These are phyloP conservation scores for Croton laevigatus DNA, from an alignment of 441 rosid species.

Conservation along the genomic window DNA sequence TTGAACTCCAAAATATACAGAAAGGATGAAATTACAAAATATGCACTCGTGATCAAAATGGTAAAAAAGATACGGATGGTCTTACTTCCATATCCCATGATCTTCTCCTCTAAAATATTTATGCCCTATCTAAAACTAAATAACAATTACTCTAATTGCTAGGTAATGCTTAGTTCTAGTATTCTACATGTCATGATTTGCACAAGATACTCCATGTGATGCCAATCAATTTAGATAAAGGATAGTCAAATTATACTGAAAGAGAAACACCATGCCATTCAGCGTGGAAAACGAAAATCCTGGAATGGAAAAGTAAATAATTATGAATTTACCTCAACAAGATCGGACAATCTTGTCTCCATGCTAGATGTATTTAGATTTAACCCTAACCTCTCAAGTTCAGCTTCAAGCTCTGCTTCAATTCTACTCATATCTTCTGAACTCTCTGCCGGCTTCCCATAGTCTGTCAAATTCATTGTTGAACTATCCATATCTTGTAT, in stretches of 20 bases:
- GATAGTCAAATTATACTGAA: not conserved
- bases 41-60: not conserved
- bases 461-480: constrained; percentile 23
- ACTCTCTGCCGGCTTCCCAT: constrained; percentile 35
- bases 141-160: not conserved
- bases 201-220: not conserved
- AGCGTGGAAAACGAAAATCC: constrained; percentile 5
- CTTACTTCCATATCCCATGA: not conserved
- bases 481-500: constrained; percentile 21
- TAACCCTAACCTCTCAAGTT: constrained; percentile 74
- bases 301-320: constrained; percentile 17
- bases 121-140: not conserved
- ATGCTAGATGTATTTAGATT: constrained; percentile 35
- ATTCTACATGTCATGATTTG: not conserved
- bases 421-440: constrained; percentile 62
- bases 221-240: constrained; percentile 6
- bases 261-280: not conserved
- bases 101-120: not conserved
- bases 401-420: constrained; percentile 98
- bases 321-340: constrained; percentile 37
- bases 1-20: not conserved
- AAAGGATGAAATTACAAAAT: not conserved
- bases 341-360: constrained; percentile 36
- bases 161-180: not conserved
- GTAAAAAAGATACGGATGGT: not conserved